Evolutionary conservation across 2,329 filamentous ascomycete genomes (phyloP).

Genomic region (Trichophyton verrucosum): DNA sequence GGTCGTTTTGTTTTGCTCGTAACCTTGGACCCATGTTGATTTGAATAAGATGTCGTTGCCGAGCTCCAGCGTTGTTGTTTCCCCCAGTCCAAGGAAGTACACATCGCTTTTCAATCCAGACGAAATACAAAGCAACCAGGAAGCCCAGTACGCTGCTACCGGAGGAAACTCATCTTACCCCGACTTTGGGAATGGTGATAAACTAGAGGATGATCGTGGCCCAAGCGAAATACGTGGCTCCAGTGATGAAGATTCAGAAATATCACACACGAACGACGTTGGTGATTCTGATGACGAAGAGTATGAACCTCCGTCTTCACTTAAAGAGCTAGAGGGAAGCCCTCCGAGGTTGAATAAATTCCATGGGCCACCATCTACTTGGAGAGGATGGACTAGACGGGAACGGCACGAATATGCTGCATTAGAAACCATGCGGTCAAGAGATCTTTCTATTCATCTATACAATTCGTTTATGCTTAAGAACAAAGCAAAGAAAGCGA

Average conservation of each 20-base stretch:
- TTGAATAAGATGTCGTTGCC: background rate
- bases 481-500: slow-evolving; percentile 24
- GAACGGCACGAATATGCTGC: slow-evolving; percentile 57
- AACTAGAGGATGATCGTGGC: slow-evolving; percentile 18
- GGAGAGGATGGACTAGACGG: slow-evolving; percentile 79
- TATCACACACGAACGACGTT: background rate
- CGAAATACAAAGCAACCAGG: background rate
- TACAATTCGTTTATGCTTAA: slow-evolving; percentile 67
- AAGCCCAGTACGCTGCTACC: background rate
- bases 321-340: background rate
- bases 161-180: background rate
- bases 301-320: slow-evolving; percentile 4
- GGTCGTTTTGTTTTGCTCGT: background rate
- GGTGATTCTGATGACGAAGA: slow-evolving; percentile 1
- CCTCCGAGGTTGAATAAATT: slow-evolving; percentile 47
- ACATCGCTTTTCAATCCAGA: background rate
- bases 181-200: background rate
- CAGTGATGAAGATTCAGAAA: slow-evolving; percentile 9
- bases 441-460: slow-evolving; percentile 62
- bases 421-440: slow-evolving; percentile 50
- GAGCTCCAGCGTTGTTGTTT: background rate
- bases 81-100: background rate
- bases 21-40: no score
- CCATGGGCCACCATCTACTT: slow-evolving; percentile 53
- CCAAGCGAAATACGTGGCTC: slow-evolving; percentile 2